Base-by-base conservation (phyloP, 192 early-diverging fungal genomes). In the Rhizophagus prolifer region DNA sequence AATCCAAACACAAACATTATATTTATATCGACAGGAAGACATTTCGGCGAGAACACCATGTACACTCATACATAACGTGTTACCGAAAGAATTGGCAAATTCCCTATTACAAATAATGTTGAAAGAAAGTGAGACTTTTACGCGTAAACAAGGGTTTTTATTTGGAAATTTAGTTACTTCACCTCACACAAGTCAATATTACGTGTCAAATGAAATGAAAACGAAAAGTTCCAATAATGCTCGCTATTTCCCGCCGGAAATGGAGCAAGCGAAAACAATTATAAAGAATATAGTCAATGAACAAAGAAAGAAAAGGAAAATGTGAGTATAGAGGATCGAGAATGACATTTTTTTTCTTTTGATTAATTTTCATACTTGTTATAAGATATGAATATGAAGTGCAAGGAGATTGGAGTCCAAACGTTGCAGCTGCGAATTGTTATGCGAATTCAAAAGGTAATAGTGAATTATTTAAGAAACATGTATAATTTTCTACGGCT, bases 391-490 rank as follows among this genome's bases (percentile, higher is more conserved):
- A 80, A 12, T 85, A 79, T 14, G 81, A 82, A 21, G 75, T 77
- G 0, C 81, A 82, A 67, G 81, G 83, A 1, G 77, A 79, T 6
- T 85, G 83, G 83, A 78, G 80, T 23, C 82, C 81, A 30, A 85
- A 85, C 46, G 79, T 85, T 25, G 83, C 83, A 13, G 83, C 81
- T 3, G 81, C 64, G 21, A 85, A 85, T 50, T 78, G 80, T 21
- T 85, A 85, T 47, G 78, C 83, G 0, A 76, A 79, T 54, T 85
- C 83, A 8, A 80, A 82, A 75, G 70, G 70, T 71, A 41, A 68
- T 44, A 14, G 54, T 26, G 70, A 46, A 54, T 23, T 71, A 23
- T 16, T 26, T 7, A 26, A 54, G 54, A 44, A 44, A 23, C 4
- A 71, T 16, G 13, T 13, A 50, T 50, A 8, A 50, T 23, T 71